Evolutionary conservation across 352 stramenopile species (phyloP), one percentile per base, ranked within the genome.

Genomic region (Globisporangium acanthophoron): DNA sequence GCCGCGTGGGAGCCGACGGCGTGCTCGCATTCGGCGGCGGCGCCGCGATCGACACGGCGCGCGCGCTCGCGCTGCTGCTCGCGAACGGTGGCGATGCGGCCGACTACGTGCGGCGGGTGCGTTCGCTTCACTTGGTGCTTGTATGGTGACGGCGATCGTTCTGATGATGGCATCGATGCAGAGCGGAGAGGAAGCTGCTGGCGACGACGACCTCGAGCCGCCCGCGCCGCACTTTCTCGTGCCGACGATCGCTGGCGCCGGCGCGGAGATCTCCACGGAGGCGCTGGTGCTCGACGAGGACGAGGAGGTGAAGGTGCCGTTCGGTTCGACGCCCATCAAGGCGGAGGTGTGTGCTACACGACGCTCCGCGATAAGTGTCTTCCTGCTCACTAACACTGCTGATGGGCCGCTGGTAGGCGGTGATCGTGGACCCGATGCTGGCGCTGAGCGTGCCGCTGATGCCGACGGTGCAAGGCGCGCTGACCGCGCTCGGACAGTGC

Each of bases 11-110:
- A 11, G 81, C 78, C 1, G 73, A 91, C 50, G 76, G 81, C 15
- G 71, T 91, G 52, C 64, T 91, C 16, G 78, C 74, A 43, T 91
- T 91, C 48, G 81, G 81, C 9, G 81, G 81, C 1, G 81, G 81
- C 12, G 87, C 70, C 45, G 61, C 77, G 3, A 81, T 86, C 66
- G 81, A 91, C 59, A 75, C 76, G 61, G 76, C 78, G 24, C 68
- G 81, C 3, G 72, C 73, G 12, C 80, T 88, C 29, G 72, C 81
- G 1, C 59, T 85, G 12, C 52, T 89, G 3, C 54, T 91, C 43
- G 56, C 70, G 12, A 86, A 80, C 41, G 77, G 70, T 12, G 73
- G 70, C 4, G 54, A 56, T 9, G 75, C 74, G 0, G 66, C 62
- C 16, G 71, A 74, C 29, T 81, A 74, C 46, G 49, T 73, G 15